Percentiles rank a stretch among this genome's conserved stretches.
These are phyloP conservation scores for Pyronema omphalodes DNA, from an alignment of 495 filamentous ascomycete species.

Conservation along the genomic window DNA sequence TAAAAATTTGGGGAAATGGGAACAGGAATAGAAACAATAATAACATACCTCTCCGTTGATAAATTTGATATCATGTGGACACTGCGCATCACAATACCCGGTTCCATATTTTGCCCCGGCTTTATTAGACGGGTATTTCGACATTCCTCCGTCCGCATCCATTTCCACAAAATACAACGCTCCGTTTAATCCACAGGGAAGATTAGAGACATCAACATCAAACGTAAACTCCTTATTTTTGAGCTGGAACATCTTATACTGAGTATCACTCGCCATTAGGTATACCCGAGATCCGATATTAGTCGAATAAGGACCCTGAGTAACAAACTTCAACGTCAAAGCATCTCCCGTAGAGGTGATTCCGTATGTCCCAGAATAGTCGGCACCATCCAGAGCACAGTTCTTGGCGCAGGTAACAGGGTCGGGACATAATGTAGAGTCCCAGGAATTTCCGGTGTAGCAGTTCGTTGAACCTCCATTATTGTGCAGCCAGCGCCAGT, in stretches of 20 bases:
- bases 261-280: conserved; percentile 30
- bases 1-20: not conserved
- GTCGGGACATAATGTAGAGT: conserved; percentile 35
- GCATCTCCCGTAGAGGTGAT: conserved; percentile 34
- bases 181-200: conserved; percentile 55
- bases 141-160: conserved; percentile 41
- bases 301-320: conserved; percentile 23
- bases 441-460: conserved; percentile 44
- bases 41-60: conserved; percentile 40
- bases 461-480: conserved; percentile 39
- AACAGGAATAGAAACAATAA: not conserved
- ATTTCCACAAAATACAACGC: conserved; percentile 52
- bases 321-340: conserved; percentile 39
- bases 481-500: conserved; percentile 43
- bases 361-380: conserved; percentile 39
- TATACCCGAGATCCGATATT: conserved; percentile 44
- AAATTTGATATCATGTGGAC: conserved; percentile 47
- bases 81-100: conserved; percentile 62
- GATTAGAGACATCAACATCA: conserved; percentile 44
- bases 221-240: conserved; percentile 48
- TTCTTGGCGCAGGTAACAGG: conserved; percentile 35
- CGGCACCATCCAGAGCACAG: conserved; percentile 45
- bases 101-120: conserved; percentile 55
- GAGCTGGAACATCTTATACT: conserved; percentile 41
- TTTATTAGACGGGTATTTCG: conserved; percentile 36